phyloP scores from a whole-genome alignment of 225 moss, liverwort and hornwort species.

The Marchantia polymorpha region DNA sequence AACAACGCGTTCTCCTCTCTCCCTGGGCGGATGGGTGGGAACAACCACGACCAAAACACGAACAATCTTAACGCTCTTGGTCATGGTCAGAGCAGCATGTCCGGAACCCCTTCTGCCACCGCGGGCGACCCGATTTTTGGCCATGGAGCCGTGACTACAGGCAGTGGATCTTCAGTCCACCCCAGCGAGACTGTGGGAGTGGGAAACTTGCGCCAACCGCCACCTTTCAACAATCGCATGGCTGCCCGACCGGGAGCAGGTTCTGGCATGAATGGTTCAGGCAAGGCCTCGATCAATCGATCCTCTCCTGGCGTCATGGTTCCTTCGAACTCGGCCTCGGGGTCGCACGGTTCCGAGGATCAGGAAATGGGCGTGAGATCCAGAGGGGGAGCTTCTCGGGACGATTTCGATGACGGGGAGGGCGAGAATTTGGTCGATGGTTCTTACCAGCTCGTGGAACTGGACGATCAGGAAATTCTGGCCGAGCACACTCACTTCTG shows the following conservation, averaged over 20 bases:
- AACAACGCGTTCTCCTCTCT: slow-evolving; percentile 28
- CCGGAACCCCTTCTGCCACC: background rate
- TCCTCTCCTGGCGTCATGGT: slow-evolving; percentile 11
- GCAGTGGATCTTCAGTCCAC: background rate
- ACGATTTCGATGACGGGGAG: slow-evolving; percentile 76
- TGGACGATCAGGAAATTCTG: slow-evolving; percentile 78
- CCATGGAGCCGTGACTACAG: background rate
- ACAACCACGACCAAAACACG: background rate
- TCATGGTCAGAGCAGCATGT: slow-evolving; percentile 30
- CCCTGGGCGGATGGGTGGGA: slow-evolving; percentile 28
- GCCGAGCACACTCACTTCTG: slow-evolving; percentile 98
- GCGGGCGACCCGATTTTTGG: slow-evolving; percentile 18
- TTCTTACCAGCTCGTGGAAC: slow-evolving; percentile 82
- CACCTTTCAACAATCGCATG: slow-evolving; percentile 9
- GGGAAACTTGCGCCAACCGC: slow-evolving; percentile 10
- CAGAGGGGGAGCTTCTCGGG: slow-evolving; percentile 35
- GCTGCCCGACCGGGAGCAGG: slow-evolving; percentile 11
- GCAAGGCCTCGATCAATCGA: background rate
- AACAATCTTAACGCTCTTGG: slow-evolving; percentile 1
- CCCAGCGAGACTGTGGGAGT: slow-evolving; percentile 7
- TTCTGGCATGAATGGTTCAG: slow-evolving; percentile 8
- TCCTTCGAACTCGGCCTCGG: background rate
- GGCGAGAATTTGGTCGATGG: slow-evolving; percentile 53
- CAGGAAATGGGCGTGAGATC: slow-evolving; percentile 41
- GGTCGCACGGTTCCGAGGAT: slow-evolving; percentile 33